Conservation (phyloP, 225 moss, liverwort and hornwort genomes). For the Lunularia cruciata region DNA sequence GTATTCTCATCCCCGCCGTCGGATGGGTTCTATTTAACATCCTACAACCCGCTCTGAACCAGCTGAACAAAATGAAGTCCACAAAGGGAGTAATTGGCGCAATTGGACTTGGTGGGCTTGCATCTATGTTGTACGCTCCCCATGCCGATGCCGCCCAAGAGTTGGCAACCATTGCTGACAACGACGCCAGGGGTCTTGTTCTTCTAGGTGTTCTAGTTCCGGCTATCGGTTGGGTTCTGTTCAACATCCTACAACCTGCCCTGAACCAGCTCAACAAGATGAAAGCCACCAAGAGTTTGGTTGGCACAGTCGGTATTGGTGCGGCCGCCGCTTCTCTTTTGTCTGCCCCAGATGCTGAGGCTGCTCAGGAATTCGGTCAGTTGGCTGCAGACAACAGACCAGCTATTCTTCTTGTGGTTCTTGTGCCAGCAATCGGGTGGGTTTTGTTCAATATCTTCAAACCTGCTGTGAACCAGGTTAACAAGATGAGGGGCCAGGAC, state of each 20-base stretch:
- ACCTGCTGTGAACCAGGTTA: slow-evolving; percentile 75
- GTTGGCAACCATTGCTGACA: slow-evolving; percentile 51
- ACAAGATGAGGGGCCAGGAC: slow-evolving; percentile 63
- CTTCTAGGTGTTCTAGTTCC: slow-evolving; percentile 64
- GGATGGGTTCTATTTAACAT: slow-evolving; percentile 96
- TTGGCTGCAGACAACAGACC: slow-evolving; percentile 75
- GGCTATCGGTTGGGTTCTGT: slow-evolving; percentile 85
- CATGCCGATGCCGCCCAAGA: slow-evolving; percentile 85
- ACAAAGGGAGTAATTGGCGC: slow-evolving; percentile 61
- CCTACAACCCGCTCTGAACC: slow-evolving; percentile 80
- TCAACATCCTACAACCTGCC: slow-evolving; percentile 79
- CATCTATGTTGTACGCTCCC: slow-evolving; percentile 48
- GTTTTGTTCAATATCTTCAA: slow-evolving; percentile 77
- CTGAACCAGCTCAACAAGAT: slow-evolving; percentile 79
- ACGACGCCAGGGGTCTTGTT: slow-evolving; percentile 64
- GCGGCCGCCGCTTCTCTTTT: slow-evolving; percentile 63
- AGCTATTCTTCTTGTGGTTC: slow-evolving; percentile 55
- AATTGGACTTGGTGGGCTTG: slow-evolving; percentile 66
- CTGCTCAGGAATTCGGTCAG: slow-evolving; percentile 67
- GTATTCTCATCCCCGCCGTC: slow-evolving; percentile 60
- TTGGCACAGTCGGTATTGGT: slow-evolving; percentile 66
- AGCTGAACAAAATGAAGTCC: slow-evolving; percentile 64
- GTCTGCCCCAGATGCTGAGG: slow-evolving; percentile 61
- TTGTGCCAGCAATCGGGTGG: slow-evolving; percentile 83
- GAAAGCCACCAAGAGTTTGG: slow-evolving; percentile 40